Evolutionary conservation across 495 filamentous ascomycete genomes (phyloP).

Genomic region (Polyplosphaeria fusca): DNA sequence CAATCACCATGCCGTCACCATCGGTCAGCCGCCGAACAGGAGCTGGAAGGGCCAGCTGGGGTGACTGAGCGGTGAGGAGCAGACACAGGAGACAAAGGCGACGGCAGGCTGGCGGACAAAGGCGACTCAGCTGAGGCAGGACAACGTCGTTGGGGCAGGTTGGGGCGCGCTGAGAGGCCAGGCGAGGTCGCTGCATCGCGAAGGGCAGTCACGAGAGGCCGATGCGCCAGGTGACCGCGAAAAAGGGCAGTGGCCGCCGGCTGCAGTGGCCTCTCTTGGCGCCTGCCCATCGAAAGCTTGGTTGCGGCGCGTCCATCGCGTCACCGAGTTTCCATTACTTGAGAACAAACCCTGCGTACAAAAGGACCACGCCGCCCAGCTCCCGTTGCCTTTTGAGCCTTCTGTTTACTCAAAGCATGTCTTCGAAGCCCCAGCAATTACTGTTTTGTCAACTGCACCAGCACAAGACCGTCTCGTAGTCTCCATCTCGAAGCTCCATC

Average conservation of each 20-base stretch:
- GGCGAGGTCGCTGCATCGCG: not conserved
- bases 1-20: too few species aligned
- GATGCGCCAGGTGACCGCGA: not conserved
- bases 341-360: not conserved
- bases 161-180: not conserved
- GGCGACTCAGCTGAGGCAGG: not conserved
- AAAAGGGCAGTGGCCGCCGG: not conserved
- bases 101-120: too few species aligned
- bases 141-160: not conserved
- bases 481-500: not conserved
- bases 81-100: not conserved
- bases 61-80: not conserved
- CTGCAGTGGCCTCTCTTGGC: not conserved
- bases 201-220: constrained; percentile 13
- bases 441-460: constrained; percentile 21
- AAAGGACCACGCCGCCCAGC: too few species aligned
- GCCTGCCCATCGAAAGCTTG: constrained; percentile 16
- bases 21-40: not conserved
- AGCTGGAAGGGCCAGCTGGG: not conserved
- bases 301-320: constrained; percentile 9
- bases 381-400: too few species aligned
- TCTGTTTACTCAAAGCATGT: not conserved
- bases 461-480: constrained; percentile 26
- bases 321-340: constrained; percentile 27
- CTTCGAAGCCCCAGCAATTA: too few species aligned